Conservation (phyloP, 2,329 filamentous ascomycete genomes). For the Penicillium sclerotigenum region DNA sequence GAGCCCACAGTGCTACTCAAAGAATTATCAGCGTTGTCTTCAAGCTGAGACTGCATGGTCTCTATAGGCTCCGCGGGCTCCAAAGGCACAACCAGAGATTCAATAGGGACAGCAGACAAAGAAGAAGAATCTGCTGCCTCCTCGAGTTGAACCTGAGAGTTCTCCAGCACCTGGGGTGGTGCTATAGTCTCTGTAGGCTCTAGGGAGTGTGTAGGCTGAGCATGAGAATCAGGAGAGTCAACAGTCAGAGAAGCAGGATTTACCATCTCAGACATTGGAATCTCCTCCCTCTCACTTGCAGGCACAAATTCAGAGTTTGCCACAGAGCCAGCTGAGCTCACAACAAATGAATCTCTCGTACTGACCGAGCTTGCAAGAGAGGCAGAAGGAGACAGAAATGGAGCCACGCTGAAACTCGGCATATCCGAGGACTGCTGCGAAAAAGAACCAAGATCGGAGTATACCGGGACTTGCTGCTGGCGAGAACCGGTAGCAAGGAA, state of each 20-base stretch:
- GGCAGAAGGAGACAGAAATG: not conserved
- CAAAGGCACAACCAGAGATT: not conserved
- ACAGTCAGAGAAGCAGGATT: not conserved
- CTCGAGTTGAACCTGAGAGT: not conserved
- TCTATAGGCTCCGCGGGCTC: not conserved
- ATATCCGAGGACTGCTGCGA: constrained; percentile 3
- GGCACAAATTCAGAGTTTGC: not conserved
- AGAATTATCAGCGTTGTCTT: not conserved
- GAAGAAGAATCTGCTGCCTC: not conserved
- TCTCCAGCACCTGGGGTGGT: not conserved
- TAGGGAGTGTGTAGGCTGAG: not conserved
- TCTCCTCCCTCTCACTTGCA: not conserved
- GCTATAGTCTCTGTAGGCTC: not conserved
- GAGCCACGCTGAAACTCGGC: not conserved
- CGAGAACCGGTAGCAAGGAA: constrained; percentile 14
- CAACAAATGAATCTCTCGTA: too few species aligned
- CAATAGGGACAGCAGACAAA: not conserved
- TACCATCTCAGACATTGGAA: not conserved
- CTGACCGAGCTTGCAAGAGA: not conserved
- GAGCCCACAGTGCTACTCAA: not conserved
- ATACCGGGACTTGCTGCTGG: not conserved
- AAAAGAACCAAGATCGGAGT: constrained; percentile 15
- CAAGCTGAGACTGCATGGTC: not conserved
- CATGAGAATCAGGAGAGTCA: not conserved
- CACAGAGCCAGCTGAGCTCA: not conserved